Percentiles rank a stretch among this genome's conserved stretches.
Conservation (phyloP, 257 asterid genomes). For the Pogostemon cablin region DNA sequence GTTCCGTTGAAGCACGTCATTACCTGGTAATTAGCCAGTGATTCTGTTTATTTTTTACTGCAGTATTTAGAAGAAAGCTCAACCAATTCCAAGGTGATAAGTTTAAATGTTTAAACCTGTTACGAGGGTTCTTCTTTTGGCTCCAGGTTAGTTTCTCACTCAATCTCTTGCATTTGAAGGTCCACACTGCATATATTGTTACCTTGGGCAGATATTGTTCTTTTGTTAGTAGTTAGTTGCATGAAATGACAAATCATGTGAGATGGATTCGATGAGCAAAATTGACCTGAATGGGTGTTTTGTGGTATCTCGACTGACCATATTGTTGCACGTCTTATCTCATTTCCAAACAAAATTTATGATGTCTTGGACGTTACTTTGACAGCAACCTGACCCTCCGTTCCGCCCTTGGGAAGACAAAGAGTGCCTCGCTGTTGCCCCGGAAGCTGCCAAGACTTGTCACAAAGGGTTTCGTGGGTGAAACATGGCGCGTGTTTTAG, state of each 20-base stretch:
- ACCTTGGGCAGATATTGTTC: background rate
- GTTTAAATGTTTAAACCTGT: slow-evolving; percentile 44
- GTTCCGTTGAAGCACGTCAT: too few species aligned
- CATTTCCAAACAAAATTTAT: background rate
- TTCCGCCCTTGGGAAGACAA: slow-evolving; percentile 41
- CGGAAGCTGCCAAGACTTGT: slow-evolving; percentile 17
- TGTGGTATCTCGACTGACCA: too few species aligned
- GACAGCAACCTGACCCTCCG: background rate
- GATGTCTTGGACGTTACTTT: slow-evolving; percentile 2
- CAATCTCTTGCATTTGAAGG: background rate
- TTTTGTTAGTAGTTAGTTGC: background rate
- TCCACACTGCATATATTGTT: background rate
- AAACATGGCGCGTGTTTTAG: too few species aligned
- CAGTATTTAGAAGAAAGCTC: slow-evolving; percentile 40
- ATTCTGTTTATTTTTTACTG: background rate
- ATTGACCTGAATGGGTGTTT: too few species aligned
- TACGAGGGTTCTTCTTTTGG: slow-evolving; percentile 56
- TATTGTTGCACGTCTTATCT: too few species aligned
- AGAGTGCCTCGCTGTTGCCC: slow-evolving; percentile 33
- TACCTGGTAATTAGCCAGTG: too few species aligned
- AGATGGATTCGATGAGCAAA: background rate
- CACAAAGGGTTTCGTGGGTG: background rate
- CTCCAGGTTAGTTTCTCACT: slow-evolving; percentile 40
- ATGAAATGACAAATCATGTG: background rate
- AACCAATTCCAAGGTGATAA: background rate